Conservation (phyloP, 1,139 yeast genomes). For the Scheffersomyces insectosa region DNA sequence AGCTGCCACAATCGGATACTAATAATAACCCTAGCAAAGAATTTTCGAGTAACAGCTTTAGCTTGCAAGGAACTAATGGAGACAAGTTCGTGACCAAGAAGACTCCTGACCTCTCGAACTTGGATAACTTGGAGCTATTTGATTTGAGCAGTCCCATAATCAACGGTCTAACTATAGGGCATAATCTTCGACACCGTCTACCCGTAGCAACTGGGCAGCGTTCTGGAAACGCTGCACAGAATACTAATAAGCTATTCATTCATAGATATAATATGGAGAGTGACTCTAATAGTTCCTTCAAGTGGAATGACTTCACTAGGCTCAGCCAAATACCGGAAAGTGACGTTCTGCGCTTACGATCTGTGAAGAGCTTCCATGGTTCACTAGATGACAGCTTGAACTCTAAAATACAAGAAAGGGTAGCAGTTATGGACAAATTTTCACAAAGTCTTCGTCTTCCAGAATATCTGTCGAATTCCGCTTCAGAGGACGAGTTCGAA, state of each 20-base stretch:
- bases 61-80: conserved; percentile 3
- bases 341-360: conserved; percentile 2
- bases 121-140: conserved; percentile 23
- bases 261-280: neutral
- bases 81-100: conserved; percentile 1
- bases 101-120: conserved; percentile 10
- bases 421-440: conserved; percentile 16
- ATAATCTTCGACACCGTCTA: conserved; percentile 23
- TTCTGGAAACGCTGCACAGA: neutral
- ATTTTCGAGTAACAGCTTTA: too few relatives aligned
- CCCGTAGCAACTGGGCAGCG: neutral
- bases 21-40: conserved; percentile 4
- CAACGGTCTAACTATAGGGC: conserved; percentile 40
- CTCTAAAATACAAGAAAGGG: conserved; percentile 15
- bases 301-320: neutral
- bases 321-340: neutral
- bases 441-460: neutral
- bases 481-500: too few relatives aligned
- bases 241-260: neutral
- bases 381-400: conserved; percentile 34
- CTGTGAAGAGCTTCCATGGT: conserved; percentile 29
- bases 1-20: conserved; percentile 18
- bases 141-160: conserved; percentile 38
- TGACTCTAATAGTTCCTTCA: neutral
- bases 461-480: too few relatives aligned